phyloP scores from a whole-genome alignment of 129 eudicot genomes.

The Rutidosis leptorrhynchoides region DNA sequence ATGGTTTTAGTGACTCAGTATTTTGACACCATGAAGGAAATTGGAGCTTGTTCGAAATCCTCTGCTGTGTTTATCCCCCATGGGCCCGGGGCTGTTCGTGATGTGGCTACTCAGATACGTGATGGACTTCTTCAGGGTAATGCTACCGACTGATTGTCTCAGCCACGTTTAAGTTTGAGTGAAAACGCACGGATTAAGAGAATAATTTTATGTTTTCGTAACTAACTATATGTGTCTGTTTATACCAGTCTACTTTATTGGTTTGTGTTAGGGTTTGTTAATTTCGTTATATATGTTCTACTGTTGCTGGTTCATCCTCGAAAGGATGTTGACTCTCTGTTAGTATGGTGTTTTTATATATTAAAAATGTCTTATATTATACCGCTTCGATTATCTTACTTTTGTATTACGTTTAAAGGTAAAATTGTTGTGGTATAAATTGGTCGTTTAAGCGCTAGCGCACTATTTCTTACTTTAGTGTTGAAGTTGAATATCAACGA shows the following conservation, averaged over 20 bases:
- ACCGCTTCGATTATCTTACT: too few species aligned
- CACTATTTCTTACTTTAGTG: too few species aligned
- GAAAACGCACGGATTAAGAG: background rate
- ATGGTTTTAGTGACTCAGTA: conserved; percentile 70
- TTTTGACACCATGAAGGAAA: conserved; percentile 78
- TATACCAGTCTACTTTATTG: background rate
- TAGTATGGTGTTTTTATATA: too few species aligned
- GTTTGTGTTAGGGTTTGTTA: conserved; percentile 11
- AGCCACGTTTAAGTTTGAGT: background rate
- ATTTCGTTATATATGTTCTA: background rate
- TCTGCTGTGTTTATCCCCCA: conserved; percentile 64
- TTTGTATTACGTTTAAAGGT: too few species aligned
- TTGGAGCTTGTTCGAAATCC: conserved; percentile 60
- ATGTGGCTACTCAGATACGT: conserved; percentile 58
- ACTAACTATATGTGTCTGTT: background rate
- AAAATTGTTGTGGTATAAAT: too few species aligned
- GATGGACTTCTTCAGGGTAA: conserved; percentile 55
- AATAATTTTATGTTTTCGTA: background rate
- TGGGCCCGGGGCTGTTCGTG: conserved; percentile 72
- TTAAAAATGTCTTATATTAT: too few species aligned
- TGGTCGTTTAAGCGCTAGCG: too few species aligned
- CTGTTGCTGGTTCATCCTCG: background rate
- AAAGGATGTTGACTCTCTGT: too few species aligned
- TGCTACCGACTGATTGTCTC: conserved; percentile 3
- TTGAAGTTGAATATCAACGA: too few species aligned